Base-by-base conservation (phyloP, 192 early-diverging fungal species). In the Funneliformis mosseae region DNA sequence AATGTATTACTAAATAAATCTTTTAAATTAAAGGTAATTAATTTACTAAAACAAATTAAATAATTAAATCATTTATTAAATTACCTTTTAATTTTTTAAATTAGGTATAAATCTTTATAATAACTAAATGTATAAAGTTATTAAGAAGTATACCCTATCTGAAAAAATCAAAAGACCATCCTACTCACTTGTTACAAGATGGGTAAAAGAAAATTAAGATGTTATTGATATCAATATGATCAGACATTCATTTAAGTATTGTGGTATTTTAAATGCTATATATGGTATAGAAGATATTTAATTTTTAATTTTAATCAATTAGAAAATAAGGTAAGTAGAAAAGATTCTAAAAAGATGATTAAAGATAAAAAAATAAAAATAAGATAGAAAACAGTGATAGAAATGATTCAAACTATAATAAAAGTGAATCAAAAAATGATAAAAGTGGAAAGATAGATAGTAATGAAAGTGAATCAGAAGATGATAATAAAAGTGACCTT, bases 1-100 rank as follows among this genome's bases (percentile, higher is more conserved):
- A 46, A 74, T n/a, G 43, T 74, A n/a, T 27, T 12, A 46, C 5
- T 74, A 28, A 74, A 74, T 9, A 55, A 33, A 48, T 74, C 46
- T 46, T 74, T 74, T 59, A 74, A 74, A 48, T 25, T 23, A 28
- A 48, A 74, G 41, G 45, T 48, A n/a, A n/a, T n/a, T n/a, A n/a
- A 74, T n/a, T n/a, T n/a, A n/a, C n/a, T n/a, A n/a, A n/a, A n/a
- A n/a, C n/a, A n/a, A n/a, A n/a, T n/a, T n/a, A n/a, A n/a, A n/a
- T n/a, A n/a, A n/a, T n/a, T n/a, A n/a, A n/a, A n/a, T n/a, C n/a
- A n/a, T n/a, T n/a, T n/a, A n/a, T n/a, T n/a, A n/a, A n/a, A n/a
- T n/a, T n/a, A n/a, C n/a, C n/a, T n/a, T n/a, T n/a, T n/a, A n/a
- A n/a, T n/a, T n/a, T n/a, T n/a, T n/a, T n/a, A n/a, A n/a, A 74